phyloP scores from a whole-genome alignment of 805 yeast genomes.

The Suhomyces emberorum region DNA sequence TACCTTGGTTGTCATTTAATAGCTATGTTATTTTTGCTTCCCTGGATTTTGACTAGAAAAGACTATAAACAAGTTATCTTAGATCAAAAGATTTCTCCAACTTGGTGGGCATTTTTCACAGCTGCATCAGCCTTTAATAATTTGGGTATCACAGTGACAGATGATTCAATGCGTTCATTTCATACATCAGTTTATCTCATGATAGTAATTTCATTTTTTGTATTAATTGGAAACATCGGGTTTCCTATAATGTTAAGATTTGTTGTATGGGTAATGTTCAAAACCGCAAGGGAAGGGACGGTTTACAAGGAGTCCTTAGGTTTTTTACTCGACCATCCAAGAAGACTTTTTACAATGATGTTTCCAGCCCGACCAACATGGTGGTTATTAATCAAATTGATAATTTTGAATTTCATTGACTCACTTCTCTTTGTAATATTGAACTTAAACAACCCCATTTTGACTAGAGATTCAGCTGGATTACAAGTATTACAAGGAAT shows the following conservation, averaged over 20 bases:
- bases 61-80: constrained; percentile 44
- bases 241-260: constrained; percentile 83
- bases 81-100: constrained; percentile 61
- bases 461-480: constrained; percentile 60
- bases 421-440: constrained; percentile 74
- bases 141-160: constrained; percentile 77
- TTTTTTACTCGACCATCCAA: constrained; percentile 89
- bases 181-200: constrained; percentile 61
- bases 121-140: constrained; percentile 79
- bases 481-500: constrained; percentile 76
- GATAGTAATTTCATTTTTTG: constrained; percentile 61
- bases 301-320: constrained; percentile 71
- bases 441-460: constrained; percentile 52
- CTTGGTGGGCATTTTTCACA: constrained; percentile 94
- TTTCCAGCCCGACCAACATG: constrained; percentile 93
- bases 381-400: constrained; percentile 81
- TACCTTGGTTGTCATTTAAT: constrained; percentile 73
- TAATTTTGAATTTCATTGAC: constrained; percentile 72
- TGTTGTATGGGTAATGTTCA: constrained; percentile 76
- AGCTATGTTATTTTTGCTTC: constrained; percentile 50
- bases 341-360: constrained; percentile 90
- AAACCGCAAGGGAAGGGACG: constrained; percentile 62
- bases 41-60: constrained; percentile 47
- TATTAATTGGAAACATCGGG: constrained; percentile 92
- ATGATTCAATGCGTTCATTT: constrained; percentile 75